Conservation (phyloP, 2,329 filamentous ascomycete species). For the Alternaria atra region DNA sequence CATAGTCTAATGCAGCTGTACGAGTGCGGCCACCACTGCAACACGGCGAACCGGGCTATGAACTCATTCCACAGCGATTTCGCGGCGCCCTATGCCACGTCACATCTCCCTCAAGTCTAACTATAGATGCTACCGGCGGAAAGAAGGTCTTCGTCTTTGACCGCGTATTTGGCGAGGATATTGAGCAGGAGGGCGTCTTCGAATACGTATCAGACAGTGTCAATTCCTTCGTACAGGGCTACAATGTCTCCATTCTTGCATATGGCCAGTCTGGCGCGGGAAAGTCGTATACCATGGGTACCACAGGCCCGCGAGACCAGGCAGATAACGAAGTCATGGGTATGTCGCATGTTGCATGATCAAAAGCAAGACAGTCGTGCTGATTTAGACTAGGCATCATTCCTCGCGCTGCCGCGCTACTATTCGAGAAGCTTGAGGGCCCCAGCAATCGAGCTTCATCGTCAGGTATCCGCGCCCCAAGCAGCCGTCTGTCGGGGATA, state of each 20-base stretch:
- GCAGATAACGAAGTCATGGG: slow-evolving; percentile 76
- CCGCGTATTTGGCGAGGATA: slow-evolving; percentile 85
- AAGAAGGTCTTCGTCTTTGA: slow-evolving; percentile 97
- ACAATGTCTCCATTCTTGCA: slow-evolving; percentile 96
- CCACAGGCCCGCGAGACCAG: slow-evolving; percentile 83
- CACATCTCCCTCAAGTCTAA: slow-evolving; percentile 81
- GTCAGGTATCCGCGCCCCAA: slow-evolving; percentile 75
- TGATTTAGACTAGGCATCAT: slow-evolving; percentile 79
- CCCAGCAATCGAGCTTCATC: slow-evolving; percentile 68
- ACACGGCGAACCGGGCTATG: slow-evolving; percentile 86
- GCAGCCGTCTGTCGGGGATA: slow-evolving; percentile 71
- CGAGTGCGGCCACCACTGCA: slow-evolving; percentile 89
- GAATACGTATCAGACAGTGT: slow-evolving; percentile 93
- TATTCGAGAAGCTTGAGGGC: slow-evolving; percentile 87
- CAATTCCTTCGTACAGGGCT: slow-evolving; percentile 88
- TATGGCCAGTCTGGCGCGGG: slow-evolving; percentile 98
- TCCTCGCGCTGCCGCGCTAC: slow-evolving; percentile 81
- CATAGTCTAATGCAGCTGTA: slow-evolving; percentile 69
- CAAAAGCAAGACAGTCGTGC: slow-evolving; percentile 12
- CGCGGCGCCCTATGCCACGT: slow-evolving; percentile 92
- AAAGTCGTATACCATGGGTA: slow-evolving; percentile 99
- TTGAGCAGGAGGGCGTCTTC: slow-evolving; percentile 89
- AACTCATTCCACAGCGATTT: slow-evolving; percentile 94
- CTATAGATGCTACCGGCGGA: slow-evolving; percentile 90
- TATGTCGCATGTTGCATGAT: slow-evolving; percentile 57